Evolutionary conservation across 768 basidiomycete species (phyloP), one percentile per base, ranked within the genome.

Genomic region (Xanthoconium stramineum): DNA sequence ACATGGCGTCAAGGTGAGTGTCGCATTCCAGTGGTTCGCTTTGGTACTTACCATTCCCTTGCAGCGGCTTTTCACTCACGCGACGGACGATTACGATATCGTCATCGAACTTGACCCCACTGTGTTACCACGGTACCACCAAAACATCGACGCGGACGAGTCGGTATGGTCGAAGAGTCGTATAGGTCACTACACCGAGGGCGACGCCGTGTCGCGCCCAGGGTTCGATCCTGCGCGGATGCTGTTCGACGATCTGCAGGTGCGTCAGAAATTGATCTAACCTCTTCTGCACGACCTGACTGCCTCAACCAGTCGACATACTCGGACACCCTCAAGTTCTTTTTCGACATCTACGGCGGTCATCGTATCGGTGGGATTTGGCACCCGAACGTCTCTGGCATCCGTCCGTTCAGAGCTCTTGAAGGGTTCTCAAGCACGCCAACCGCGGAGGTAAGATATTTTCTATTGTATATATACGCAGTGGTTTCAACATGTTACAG

Each of bases 31-130:
- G 51, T 13, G 8, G n/a, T 45, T 40, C 12, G 0, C 8, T 30
- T 20, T 6, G n/a, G 11, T 37, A 33, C 55, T 65, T 3, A 65
- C 3, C 2, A 10, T 10, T 17, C 19, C 30, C 47, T 17, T 46
- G 7, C 61, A 96, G 94, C 75, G 81, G n/a, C 78, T 98, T 50
- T 97, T 98, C 74, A 74, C 82, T 11, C 92, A 96, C 61, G 90
- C 94, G 0, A 81, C 83, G 3, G 76, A 83, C 3, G 89, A 94
- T 64, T 99, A 97, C 65, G 88, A 97, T 63, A 80, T 98, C 61
- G 61, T 97, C 9, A 76, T 98, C 35, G 81, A 89, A 56, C 80
- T 98, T 20, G 78, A 94, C 42, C 77, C 85, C 0, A 49, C 75
- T 14, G 70, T 79, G 3, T 71, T 93, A 3, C 83, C 92, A 2